Conservation (phyloP, 352 stramenopile genomes). For the Phytophthora syringae region DNA sequence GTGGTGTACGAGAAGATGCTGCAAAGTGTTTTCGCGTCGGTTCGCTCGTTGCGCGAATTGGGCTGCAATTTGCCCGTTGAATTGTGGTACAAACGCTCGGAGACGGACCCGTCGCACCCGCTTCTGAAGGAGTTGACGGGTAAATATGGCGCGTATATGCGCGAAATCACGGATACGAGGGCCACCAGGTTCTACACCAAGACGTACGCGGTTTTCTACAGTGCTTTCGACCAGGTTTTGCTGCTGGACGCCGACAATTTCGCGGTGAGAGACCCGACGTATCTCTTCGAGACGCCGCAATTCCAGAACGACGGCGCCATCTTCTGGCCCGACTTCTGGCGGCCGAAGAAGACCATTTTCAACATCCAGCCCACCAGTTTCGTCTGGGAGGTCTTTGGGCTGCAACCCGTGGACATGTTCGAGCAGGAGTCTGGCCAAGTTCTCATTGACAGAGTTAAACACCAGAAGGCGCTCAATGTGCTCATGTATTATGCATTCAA, state of each 20-base stretch:
- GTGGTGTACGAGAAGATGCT: constrained; percentile 64
- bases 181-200: constrained; percentile 76
- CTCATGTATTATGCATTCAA: constrained; percentile 74
- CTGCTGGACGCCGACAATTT: constrained; percentile 85
- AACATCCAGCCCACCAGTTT: constrained; percentile 71
- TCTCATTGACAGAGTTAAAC: constrained; percentile 57
- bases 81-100: constrained; percentile 66
- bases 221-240: constrained; percentile 74
- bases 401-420: constrained; percentile 71
- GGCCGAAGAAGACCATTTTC: constrained; percentile 72
- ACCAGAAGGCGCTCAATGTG: constrained; percentile 56
- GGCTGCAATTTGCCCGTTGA: constrained; percentile 68
- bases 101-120: constrained; percentile 53
- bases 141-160: constrained; percentile 55
- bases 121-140: constrained; percentile 47
- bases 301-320: constrained; percentile 59
- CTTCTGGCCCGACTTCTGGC: constrained; percentile 88
- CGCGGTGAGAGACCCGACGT: constrained; percentile 64
- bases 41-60: constrained; percentile 46
- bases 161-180: constrained; percentile 63
- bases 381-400: constrained; percentile 71
- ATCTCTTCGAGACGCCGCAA: constrained; percentile 60
- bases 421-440: constrained; percentile 85
- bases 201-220: constrained; percentile 78
- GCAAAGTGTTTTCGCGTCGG: constrained; percentile 53